A percentile compares a stretch with the other conserved stretches of the same genome.
phyloP scores from a whole-genome alignment of 441 rosid genomes.

The Hura crepitans region DNA sequence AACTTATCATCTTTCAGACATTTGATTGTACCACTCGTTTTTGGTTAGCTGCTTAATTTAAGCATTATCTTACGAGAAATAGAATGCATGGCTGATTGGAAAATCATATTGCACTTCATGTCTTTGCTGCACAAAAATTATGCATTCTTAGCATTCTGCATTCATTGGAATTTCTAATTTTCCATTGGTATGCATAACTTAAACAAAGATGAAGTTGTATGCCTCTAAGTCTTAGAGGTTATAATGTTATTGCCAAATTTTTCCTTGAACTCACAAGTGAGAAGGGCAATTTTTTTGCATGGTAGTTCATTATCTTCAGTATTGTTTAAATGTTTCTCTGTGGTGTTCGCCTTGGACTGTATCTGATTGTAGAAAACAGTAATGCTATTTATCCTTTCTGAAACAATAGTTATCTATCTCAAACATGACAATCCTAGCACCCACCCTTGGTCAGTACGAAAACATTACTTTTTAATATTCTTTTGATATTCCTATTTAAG shows the following conservation, averaged over 20 bases:
- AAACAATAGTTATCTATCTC: background rate
- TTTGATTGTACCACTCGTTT: background rate
- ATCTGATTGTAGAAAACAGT: background rate
- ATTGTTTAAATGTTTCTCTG: background rate
- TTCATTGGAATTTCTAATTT: background rate
- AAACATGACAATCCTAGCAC: conserved; percentile 1
- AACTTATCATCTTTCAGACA: background rate
- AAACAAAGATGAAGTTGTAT: background rate
- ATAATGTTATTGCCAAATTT: background rate
- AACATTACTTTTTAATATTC: background rate
- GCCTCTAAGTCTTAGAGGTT: background rate
- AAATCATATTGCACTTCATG: background rate
- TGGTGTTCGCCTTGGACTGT: background rate
- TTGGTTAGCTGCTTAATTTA: background rate
- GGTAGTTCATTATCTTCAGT: background rate
- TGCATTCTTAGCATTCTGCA: background rate
- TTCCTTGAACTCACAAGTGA: background rate
- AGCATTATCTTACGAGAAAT: background rate
- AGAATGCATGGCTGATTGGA: background rate
- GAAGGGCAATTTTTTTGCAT: background rate
- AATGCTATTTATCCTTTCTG: background rate
- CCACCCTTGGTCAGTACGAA: background rate
- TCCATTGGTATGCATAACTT: background rate
- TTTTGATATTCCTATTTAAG: background rate
- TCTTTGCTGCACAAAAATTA: background rate